phyloP scores from a whole-genome alignment of 441 rosid species.

The Pelargonium cotyledonis region DNA sequence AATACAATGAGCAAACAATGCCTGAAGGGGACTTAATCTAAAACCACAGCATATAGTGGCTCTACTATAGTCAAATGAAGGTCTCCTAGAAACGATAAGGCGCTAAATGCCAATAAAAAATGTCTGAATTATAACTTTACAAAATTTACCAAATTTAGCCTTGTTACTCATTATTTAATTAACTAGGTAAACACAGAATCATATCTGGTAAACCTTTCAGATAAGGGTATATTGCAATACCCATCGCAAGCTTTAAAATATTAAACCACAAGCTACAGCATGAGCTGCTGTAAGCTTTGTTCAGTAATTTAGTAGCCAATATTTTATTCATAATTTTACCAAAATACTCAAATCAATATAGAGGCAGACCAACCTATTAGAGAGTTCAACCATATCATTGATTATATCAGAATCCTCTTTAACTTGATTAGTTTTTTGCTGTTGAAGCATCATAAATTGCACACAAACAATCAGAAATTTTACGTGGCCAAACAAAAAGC shows the following conservation, averaged over 20 bases:
- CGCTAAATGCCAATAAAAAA: too few species aligned
- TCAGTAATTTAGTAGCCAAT: background rate
- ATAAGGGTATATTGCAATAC: background rate
- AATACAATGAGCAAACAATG: background rate
- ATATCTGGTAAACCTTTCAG: background rate
- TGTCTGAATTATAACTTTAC: background rate
- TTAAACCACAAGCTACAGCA: background rate
- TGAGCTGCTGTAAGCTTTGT: background rate
- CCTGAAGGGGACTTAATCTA: background rate
- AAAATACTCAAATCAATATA: background rate
- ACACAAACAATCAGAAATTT: background rate
- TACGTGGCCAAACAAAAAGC: background rate
- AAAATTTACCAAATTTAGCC: background rate
- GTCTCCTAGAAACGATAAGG: too few species aligned
- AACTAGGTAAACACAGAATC: background rate
- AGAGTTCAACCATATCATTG: background rate
- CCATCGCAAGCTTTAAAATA: background rate
- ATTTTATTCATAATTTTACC: background rate
- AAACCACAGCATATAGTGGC: background rate
- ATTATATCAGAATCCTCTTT: background rate
- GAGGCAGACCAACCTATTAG: background rate
- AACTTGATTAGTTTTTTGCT: too few species aligned
- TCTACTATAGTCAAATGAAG: background rate
- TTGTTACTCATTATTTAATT: background rate
- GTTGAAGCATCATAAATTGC: background rate